Conservation (phyloP, 345 rosid species). For the Eucalyptus cloeziana region DNA sequence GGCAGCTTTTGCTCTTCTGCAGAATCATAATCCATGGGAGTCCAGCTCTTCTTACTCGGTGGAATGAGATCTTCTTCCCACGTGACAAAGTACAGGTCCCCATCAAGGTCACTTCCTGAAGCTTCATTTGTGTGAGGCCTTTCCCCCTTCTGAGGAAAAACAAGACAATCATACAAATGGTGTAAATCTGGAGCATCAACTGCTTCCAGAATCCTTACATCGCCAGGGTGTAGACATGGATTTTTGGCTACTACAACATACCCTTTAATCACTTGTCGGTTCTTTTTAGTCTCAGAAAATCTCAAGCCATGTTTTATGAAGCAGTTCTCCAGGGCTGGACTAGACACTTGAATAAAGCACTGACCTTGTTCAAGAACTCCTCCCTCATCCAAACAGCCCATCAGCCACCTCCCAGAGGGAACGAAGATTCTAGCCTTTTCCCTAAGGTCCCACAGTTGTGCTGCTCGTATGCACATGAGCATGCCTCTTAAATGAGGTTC, state of each 20-base stretch:
- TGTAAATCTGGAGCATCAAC: conserved; percentile 66
- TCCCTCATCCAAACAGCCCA: conserved; percentile 86
- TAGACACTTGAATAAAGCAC: conserved; percentile 87
- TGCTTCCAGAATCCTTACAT: conserved; percentile 81
- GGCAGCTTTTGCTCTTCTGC: conserved; percentile 11
- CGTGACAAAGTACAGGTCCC: conserved; percentile 82
- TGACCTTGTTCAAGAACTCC: conserved; percentile 82
- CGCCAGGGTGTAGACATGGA: conserved; percentile 98
- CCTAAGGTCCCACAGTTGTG: conserved; percentile 83
- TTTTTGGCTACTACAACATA: conserved; percentile 75
- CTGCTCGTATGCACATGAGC: conserved; percentile 82
- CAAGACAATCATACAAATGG: conserved; percentile 71
- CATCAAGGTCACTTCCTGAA: conserved; percentile 97
- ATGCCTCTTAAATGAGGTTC: conserved; percentile 91
- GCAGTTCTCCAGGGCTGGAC: conserved; percentile 57
- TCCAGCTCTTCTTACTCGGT: conserved; percentile 60
- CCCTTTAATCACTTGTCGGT: conserved; percentile 54
- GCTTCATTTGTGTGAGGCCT: conserved; percentile 94
- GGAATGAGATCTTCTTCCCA: conserved; percentile 92
- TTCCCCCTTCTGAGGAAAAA: conserved; percentile 89
- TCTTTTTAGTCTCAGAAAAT: conserved; percentile 40
- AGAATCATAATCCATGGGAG: conserved; percentile 59
- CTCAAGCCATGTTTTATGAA: conserved; percentile 72
- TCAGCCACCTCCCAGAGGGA: conserved; percentile 77
- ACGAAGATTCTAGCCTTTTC: conserved; percentile 92